These are phyloP conservation scores for Artomyces pyxidatus DNA, from an alignment of 768 basidiomycete species.

Conservation along the genomic window DNA sequence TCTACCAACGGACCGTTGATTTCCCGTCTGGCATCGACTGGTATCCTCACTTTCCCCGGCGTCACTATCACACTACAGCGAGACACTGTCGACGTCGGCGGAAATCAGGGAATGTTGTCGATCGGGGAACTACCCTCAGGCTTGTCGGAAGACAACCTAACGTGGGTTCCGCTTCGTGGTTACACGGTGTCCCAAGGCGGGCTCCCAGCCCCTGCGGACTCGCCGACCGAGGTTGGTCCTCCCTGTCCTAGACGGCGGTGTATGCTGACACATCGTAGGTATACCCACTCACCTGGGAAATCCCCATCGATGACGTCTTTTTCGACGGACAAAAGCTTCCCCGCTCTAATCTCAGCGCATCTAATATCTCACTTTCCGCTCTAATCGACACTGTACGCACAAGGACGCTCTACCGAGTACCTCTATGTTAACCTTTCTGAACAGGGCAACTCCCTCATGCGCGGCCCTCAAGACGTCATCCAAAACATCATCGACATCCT, in stretches of 20 bases:
- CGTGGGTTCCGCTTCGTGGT: slow-evolving; percentile 55
- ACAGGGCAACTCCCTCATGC: slow-evolving; percentile 71
- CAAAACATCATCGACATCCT: slow-evolving; percentile 35
- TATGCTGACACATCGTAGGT: slow-evolving; percentile 13
- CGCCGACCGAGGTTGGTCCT: slow-evolving; percentile 49
- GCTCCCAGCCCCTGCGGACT: slow-evolving; percentile 43
- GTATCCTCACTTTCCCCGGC: slow-evolving; percentile 35
- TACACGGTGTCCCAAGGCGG: slow-evolving; percentile 49
- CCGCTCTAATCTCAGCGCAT: slow-evolving; percentile 40
- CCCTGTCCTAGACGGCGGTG: neutral
- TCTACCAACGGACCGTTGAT: slow-evolving; percentile 26
- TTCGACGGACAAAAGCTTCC: slow-evolving; percentile 59
- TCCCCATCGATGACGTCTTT: slow-evolving; percentile 62
- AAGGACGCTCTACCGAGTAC: neutral
- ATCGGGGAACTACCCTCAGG: slow-evolving; percentile 56
- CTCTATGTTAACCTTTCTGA: neutral
- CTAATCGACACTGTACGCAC: slow-evolving; percentile 60
- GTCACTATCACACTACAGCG: slow-evolving; percentile 56
- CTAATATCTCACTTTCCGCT: slow-evolving; percentile 48
- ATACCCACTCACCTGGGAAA: slow-evolving; percentile 47
- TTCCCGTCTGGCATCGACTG: slow-evolving; percentile 24
- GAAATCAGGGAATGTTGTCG: slow-evolving; percentile 56
- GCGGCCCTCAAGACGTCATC: slow-evolving; percentile 64
- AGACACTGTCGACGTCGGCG: slow-evolving; percentile 58
- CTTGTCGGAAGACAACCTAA: slow-evolving; percentile 40